Base-by-base conservation (phyloP, 1,284 basidiomycete species). In the Boletellus deceptivus region DNA sequence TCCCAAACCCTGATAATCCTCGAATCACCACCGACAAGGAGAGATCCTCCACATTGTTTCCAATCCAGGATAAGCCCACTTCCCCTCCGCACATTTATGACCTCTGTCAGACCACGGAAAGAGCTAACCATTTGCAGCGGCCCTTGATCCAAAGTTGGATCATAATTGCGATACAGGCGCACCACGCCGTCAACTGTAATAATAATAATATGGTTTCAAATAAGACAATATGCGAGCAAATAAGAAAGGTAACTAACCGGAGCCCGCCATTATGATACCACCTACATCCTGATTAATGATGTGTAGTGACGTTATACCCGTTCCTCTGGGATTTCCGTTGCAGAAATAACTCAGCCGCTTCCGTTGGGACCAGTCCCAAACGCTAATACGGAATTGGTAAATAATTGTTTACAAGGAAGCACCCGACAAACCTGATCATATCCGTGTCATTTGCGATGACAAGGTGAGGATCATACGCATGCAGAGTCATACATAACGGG, bases 271-370 rank as follows among this genome's bases (percentile, higher is more conserved):
- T 54, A 99, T 85, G 53, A 98, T 83, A 1, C 93, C 93, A 18
- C 93, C 90, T 11, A 93, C 89, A 54, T 97, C 94, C 70, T 99
- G 93, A 67, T 99, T 98, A 70, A 99, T 92, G 64, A 98, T 88
- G 49, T 92, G 81, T n/a, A 98, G 72, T 2, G 90, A 86, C 0
- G 96, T 97, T 56, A 98, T 92, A 53, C 82, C 86, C 9, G 87
- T 91, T 36, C 89, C 88, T 48, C 74, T 75, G 1, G 89, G 82
- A 67, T 96, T 95, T 40, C 92, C 93, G 59, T 98, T 98, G 62
- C 82, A 87, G 71, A 98, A 99, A 43, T 84, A 77, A 56, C 86
- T 87, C 49, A 98, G 66, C 43, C 87, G 82, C 59, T 82, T 84
- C 46, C 85, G 82, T 50, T 82, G 80, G 50, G 89, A 84, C 96